A percentile compares a stretch with the other conserved stretches of the same genome.
These are phyloP conservation scores for Darksidea phi DNA, from an alignment of 495 filamentous ascomycete genomes.

Conservation along the genomic window DNA sequence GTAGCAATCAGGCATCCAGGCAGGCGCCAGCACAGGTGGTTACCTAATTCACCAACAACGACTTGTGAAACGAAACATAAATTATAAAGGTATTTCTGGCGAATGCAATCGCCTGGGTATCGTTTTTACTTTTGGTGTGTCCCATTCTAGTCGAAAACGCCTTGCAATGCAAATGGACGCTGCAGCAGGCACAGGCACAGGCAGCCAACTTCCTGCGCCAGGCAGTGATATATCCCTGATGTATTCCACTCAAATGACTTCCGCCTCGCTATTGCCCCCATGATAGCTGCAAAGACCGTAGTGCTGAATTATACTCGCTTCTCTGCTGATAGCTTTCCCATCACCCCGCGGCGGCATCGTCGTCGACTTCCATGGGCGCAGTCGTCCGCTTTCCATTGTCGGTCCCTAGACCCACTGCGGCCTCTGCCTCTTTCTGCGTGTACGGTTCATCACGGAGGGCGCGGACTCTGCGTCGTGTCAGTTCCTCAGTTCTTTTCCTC, in stretches of 20 bases:
- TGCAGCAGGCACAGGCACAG: no score
- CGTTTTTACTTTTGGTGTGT: slow-evolving; percentile 11
- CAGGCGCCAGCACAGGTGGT: slow-evolving; percentile 26
- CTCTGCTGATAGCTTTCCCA: neutral
- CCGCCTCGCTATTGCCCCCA: neutral
- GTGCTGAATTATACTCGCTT: no score
- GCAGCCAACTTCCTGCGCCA: neutral
- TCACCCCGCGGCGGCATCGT: slow-evolving; percentile 2
- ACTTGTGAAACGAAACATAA: slow-evolving; percentile 3
- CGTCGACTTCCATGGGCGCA: slow-evolving; percentile 28
- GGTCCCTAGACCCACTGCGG: slow-evolving; percentile 66
- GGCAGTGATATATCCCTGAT: neutral
- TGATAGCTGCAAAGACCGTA: no score
- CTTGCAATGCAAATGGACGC: slow-evolving; percentile 12
- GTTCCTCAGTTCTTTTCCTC: slow-evolving; percentile 25
- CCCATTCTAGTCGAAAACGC: slow-evolving; percentile 9
- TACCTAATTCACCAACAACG: slow-evolving; percentile 20
- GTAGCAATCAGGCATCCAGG: slow-evolving; percentile 33
- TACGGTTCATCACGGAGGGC: slow-evolving; percentile 78
- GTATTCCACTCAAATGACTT: neutral
- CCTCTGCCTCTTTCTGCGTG: slow-evolving; percentile 80
- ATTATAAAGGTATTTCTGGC: neutral
- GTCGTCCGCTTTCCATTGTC: slow-evolving; percentile 57
- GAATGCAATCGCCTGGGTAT: slow-evolving; percentile 22
- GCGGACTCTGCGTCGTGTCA: slow-evolving; percentile 57